Evolutionary conservation across 345 rosid genomes (phyloP).

Genomic region (Eucalyptus cloeziana): DNA sequence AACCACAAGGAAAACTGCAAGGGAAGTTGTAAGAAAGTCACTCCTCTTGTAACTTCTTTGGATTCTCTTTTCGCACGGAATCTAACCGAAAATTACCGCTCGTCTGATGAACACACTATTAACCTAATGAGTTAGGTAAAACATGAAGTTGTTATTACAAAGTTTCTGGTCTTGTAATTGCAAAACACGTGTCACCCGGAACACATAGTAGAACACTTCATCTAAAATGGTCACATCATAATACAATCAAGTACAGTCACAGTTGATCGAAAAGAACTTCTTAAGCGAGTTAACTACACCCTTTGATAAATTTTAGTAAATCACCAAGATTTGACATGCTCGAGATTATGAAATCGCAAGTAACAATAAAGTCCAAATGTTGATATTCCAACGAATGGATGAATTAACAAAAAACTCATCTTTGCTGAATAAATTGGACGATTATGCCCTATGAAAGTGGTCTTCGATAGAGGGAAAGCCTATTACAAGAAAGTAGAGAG

Average conservation of each 20-base stretch:
- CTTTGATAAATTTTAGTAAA: not conserved
- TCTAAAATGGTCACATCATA: not conserved
- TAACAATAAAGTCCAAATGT: not conserved
- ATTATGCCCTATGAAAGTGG: not conserved
- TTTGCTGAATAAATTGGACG: not conserved
- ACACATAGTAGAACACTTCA: not conserved
- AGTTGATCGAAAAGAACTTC: not conserved
- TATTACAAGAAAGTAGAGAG: not conserved
- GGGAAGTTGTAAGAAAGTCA: not conserved
- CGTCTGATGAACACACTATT: rapidly evolving
- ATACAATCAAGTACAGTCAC: rapidly evolving
- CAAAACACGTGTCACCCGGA: not conserved
- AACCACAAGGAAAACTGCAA: not conserved
- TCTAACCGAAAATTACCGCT: rapidly evolving
- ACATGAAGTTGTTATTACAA: not conserved
- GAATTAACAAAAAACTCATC: not conserved
- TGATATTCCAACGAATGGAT: not conserved
- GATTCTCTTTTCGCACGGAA: not conserved
- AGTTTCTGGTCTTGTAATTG: not conserved
- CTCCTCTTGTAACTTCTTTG: not conserved
- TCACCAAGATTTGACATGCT: not conserved
- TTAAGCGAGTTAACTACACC: not conserved
- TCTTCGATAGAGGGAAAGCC: not conserved
- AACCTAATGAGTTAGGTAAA: not conserved
- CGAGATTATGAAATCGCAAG: not conserved